Conservation (phyloP, 805 yeast genomes). For the Tetrapisispora phaffii region DNA sequence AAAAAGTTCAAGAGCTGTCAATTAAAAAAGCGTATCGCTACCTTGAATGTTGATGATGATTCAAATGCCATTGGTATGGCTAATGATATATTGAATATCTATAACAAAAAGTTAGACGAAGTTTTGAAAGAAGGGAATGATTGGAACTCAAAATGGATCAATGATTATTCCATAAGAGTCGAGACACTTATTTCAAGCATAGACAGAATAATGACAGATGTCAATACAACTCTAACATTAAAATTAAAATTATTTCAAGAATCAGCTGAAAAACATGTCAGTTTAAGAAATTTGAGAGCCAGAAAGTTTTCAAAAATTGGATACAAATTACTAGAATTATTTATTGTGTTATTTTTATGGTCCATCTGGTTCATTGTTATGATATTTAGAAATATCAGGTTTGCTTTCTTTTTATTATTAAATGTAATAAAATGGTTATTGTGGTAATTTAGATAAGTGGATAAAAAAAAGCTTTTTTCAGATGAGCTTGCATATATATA, state of each 20-base stretch:
- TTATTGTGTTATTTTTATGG: constrained; percentile 23
- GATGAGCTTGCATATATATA: no score
- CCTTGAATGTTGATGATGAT: constrained; percentile 11
- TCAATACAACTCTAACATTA: constrained; percentile 59
- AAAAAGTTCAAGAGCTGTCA: constrained; percentile 12
- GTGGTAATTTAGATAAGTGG: constrained; percentile 12
- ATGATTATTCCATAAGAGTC: constrained; percentile 41
- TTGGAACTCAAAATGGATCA: constrained; percentile 24
- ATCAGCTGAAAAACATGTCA: constrained; percentile 24
- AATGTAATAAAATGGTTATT: constrained; percentile 17
- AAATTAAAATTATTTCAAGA: constrained; percentile 37
- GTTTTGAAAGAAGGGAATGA: constrained; percentile 24
- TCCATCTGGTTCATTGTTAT: constrained; percentile 25
- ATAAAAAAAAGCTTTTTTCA: no score
- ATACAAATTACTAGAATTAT: constrained; percentile 21
- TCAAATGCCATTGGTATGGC: constrained; percentile 14
- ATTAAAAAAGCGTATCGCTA: constrained; percentile 10
- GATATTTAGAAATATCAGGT: constrained; percentile 13
- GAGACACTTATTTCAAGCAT: constrained; percentile 53
- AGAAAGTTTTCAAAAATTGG: constrained; percentile 15
- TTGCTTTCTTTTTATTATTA: constrained; percentile 9
- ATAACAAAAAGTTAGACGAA: constrained; percentile 18
- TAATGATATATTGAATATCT: constrained; percentile 12
- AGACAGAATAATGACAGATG: constrained; percentile 63
- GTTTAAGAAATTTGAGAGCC: constrained; percentile 16